Percentiles rank a stretch among this genome's conserved stretches.
These are phyloP conservation scores for Cryptococcus neoformans DNA, from an alignment of 1,284 basidiomycete species.

Conservation along the genomic window DNA sequence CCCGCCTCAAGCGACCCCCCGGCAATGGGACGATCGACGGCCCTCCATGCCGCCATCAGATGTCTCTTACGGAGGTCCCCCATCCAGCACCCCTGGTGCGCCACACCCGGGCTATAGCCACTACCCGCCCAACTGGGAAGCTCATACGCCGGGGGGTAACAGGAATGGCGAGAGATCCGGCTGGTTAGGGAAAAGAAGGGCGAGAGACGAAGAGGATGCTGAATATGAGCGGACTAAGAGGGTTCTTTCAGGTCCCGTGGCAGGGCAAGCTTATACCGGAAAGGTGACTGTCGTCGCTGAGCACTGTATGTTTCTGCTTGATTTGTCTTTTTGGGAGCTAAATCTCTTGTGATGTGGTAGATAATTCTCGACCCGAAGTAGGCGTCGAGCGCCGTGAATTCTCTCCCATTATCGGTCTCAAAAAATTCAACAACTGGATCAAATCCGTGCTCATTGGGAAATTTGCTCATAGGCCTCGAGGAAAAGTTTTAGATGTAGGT, in stretches of 20 bases:
- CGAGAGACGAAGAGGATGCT: conserved; percentile 20
- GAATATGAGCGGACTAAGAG: conserved; percentile 16
- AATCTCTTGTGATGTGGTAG: conserved; percentile 48
- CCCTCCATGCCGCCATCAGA: conserved; percentile 2
- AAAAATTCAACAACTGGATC: conserved; percentile 99
- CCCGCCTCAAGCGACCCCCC: conserved; percentile 14
- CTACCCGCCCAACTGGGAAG: conserved; percentile 17
- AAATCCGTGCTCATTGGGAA: conserved; percentile 91
- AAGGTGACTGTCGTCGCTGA: conserved; percentile 34
- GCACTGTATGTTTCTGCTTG: conserved; percentile 23
- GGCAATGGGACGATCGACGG: neutral
- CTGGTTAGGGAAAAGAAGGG: neutral
- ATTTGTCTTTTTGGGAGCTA: neutral
- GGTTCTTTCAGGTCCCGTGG: conserved; percentile 14
- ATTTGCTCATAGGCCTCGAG: conserved; percentile 52
- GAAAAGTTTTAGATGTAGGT: conserved; percentile 87
- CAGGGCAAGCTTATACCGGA: conserved; percentile 20
- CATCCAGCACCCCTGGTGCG: neutral
- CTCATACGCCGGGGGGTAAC: neutral
- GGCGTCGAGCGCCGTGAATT: conserved; percentile 76
- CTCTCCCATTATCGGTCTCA: conserved; percentile 95
- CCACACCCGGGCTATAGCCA: neutral
- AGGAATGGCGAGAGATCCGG: conserved; percentile 4
- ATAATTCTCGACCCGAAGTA: conserved; percentile 89
- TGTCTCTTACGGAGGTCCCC: conserved; percentile 1